phyloP scores from a whole-genome alignment of 2,329 filamentous ascomycete species.

The Exutisphaerella laricina region DNA sequence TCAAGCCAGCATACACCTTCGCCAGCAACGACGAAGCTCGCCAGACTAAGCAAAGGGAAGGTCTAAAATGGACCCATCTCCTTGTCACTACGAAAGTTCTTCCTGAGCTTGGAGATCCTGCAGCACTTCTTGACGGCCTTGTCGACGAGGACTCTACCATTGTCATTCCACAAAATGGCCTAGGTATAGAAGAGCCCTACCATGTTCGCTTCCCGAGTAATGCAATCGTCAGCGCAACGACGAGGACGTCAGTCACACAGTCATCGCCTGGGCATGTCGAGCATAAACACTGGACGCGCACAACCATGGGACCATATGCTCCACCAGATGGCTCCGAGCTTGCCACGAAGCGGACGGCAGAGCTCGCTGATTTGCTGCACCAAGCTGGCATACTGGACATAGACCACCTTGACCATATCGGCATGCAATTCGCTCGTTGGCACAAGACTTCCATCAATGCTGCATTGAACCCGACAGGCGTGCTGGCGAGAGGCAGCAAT shows the following conservation, averaged over 20 bases:
- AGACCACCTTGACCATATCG: slow-evolving; percentile 57
- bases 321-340: slow-evolving; percentile 33
- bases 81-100: slow-evolving; percentile 67
- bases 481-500: slow-evolving; percentile 58
- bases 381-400: slow-evolving; percentile 62
- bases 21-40: slow-evolving; percentile 55
- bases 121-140: slow-evolving; percentile 55
- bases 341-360: slow-evolving; percentile 38
- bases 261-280: slow-evolving; percentile 56
- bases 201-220: slow-evolving; percentile 54
- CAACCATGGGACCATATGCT: slow-evolving; percentile 62
- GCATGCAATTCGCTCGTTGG: slow-evolving; percentile 66
- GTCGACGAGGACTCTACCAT: slow-evolving; percentile 53
- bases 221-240: slow-evolving; percentile 62
- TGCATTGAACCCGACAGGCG: slow-evolving; percentile 66
- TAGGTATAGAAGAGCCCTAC: slow-evolving; percentile 66
- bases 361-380: slow-evolving; percentile 51
- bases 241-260: slow-evolving; percentile 64
- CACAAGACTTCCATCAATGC: slow-evolving; percentile 74
- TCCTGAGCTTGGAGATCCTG: slow-evolving; percentile 59
- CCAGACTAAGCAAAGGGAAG: slow-evolving; percentile 26
- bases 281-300: slow-evolving; percentile 69
- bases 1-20: slow-evolving; percentile 58
- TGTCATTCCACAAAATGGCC: slow-evolving; percentile 64
- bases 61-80: slow-evolving; percentile 56